A percentile compares a stretch with the other conserved stretches of the same genome.
phyloP scores from a whole-genome alignment of 306 rosid genomes.

The Quillaja saponaria region DNA sequence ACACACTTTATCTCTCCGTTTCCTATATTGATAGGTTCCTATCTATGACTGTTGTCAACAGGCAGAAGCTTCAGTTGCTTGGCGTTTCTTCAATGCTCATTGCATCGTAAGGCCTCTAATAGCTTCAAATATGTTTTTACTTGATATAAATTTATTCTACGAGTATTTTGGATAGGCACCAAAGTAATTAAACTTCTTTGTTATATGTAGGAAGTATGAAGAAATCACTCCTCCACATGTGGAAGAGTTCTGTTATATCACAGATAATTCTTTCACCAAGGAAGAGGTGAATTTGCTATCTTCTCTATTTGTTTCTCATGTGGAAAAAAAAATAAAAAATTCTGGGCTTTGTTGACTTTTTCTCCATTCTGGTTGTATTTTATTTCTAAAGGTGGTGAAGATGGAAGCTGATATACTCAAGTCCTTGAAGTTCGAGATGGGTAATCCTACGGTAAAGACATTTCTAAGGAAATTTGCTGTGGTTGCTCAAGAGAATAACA shows the following conservation, averaged over 20 bases:
- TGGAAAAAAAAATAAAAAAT: no score
- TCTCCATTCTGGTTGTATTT: not conserved
- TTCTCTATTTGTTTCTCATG: constrained; percentile 7
- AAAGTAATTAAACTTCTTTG: not conserved
- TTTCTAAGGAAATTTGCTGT: constrained; percentile 71
- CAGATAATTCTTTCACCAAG: constrained; percentile 70
- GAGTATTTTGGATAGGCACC: no score
- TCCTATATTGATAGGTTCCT: constrained; percentile 66
- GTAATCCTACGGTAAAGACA: constrained; percentile 77
- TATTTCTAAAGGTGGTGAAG: constrained; percentile 52
- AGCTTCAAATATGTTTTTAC: not conserved
- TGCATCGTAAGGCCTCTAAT: constrained; percentile 70
- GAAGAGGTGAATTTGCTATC: constrained; percentile 53
- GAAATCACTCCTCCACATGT: constrained; percentile 83
- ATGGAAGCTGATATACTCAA: constrained; percentile 88
- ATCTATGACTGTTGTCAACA: constrained; percentile 46
- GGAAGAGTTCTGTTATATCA: constrained; percentile 76
- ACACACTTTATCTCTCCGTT: constrained; percentile 63
- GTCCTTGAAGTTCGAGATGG: constrained; percentile 73
- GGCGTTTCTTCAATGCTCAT: constrained; percentile 81
- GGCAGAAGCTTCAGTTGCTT: constrained; percentile 61
- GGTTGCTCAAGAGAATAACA: constrained; percentile 51
- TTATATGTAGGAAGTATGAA: constrained; percentile 67
- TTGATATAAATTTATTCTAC: not conserved
- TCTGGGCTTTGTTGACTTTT: not conserved